A percentile compares a stretch with the other conserved stretches of the same genome.
These are phyloP conservation scores for Pezicula neosporulosa DNA, from an alignment of 2,329 filamentous ascomycete genomes.

Conservation along the genomic window DNA sequence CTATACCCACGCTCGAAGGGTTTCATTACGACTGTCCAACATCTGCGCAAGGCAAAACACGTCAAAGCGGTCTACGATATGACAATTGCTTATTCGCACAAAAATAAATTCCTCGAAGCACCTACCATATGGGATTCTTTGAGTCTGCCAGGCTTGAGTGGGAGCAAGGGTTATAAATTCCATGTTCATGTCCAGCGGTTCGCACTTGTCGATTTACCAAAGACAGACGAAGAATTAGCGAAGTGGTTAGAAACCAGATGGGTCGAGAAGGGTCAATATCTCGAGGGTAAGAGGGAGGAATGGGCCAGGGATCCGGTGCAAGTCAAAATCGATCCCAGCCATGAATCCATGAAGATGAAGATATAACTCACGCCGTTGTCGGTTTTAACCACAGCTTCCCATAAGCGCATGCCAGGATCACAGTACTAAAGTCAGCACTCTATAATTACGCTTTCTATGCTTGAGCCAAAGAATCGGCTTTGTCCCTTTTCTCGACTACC, in stretches of 20 bases:
- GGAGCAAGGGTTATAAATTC: constrained; percentile 39
- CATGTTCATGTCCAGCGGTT: constrained; percentile 48
- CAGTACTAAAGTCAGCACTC: not conserved
- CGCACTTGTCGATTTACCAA: constrained; percentile 43
- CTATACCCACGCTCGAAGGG: constrained; percentile 59
- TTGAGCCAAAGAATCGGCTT: no score
- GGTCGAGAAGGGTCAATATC: constrained; percentile 49
- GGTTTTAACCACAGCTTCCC: no score
- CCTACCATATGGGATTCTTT: constrained; percentile 52
- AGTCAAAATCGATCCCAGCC: not conserved
- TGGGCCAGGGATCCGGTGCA: constrained; percentile 28
- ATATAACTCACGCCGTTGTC: not conserved
- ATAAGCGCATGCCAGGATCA: no score
- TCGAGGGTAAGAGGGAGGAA: constrained; percentile 40
- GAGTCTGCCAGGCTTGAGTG: constrained; percentile 36
- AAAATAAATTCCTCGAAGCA: constrained; percentile 39
- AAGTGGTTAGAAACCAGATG: constrained; percentile 50
- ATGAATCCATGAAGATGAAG: not conserved
- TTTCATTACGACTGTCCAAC: constrained; percentile 56
- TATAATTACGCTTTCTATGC: no score
- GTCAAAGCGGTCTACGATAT: constrained; percentile 53
- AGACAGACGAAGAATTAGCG: constrained; percentile 43
- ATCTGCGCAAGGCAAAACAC: constrained; percentile 46
- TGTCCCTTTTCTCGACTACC: no score
- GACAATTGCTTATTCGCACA: constrained; percentile 49